Base-by-base conservation (phyloP, 495 filamentous ascomycete genomes). In the Penicillium robsamsonii region DNA sequence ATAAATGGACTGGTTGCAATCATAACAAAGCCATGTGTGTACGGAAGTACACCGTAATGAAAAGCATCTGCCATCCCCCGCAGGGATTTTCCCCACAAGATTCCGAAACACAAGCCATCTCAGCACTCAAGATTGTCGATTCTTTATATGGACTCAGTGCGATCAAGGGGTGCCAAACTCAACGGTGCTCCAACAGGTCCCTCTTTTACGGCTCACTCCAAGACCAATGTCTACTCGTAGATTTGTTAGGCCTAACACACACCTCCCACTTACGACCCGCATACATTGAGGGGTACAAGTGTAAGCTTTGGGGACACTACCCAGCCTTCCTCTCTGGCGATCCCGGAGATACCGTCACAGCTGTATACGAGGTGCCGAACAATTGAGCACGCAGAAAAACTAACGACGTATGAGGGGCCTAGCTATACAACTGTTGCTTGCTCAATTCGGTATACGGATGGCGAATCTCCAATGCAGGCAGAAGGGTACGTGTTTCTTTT, bases 171-270 rank as follows among this genome's bases (percentile, higher is more conserved):
- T n/a, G n/a, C n/a, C n/a, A 37, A 41, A 13, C 40, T 12, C 10
- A 25, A 42, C 29, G 24, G 2, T 24, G 10, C 38, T 17, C 61
- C 54, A 20, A 33, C 29, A 47, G 56, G 51, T 4, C 53, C 37
- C 72, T 72, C 42, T 68, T 70, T 56, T 65, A 73, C 35, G 68
- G 66, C 24, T 57, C 60, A 9, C 55, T 72, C 1, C 45, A 51
- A 9, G 56, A 70, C 25, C 57, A 64, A 5, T 22, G 37, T 11
- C 47, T 55, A 41, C 57, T 74, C 2, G 22, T 18, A 12, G 42
- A 61, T 3, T 55, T 67, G 15, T 50, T 71, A 7, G 47, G 30
- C 2, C 51, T 66, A 8, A 46, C 59, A 9, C 20, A 55, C 12
- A 13, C 41, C 22, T 58, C 59, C 2, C 29, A 20, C 7, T 35